Evolutionary conservation across 495 filamentous ascomycete genomes (phyloP).

Genomic region (Pseudoneurospora amorphoporcata): DNA sequence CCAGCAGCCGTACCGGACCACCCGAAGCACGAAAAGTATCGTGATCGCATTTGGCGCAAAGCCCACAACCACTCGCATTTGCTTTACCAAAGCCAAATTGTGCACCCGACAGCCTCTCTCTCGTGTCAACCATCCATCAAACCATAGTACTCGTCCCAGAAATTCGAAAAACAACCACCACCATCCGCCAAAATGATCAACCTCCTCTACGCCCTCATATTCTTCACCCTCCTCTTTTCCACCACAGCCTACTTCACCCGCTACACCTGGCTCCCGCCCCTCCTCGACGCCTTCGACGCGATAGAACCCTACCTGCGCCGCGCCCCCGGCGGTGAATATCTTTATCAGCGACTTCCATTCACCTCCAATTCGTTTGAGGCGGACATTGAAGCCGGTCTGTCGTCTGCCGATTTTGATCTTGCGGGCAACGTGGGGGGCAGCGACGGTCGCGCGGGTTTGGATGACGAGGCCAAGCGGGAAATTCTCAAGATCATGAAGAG

Average conservation of each 20-base stretch:
- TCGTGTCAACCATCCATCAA: not conserved
- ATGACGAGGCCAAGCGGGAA: conserved; percentile 66
- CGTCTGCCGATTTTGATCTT: conserved; percentile 72
- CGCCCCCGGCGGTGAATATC: conserved; percentile 47
- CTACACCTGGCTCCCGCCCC: conserved; percentile 55
- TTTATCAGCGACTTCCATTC: conserved; percentile 62
- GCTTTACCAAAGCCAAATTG: not conserved
- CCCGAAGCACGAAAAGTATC: not conserved
- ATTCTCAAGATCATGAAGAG: conserved; percentile 81
- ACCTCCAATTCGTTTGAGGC: conserved; percentile 47
- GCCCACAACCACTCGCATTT: not conserved
- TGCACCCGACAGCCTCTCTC: not conserved
- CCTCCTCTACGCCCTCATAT: conserved; percentile 63
- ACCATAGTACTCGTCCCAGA: not conserved
- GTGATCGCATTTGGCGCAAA: not conserved
- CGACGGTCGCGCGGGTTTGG: conserved; percentile 70
- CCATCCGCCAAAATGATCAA: conserved; percentile 43
- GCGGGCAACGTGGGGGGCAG: conserved; percentile 63
- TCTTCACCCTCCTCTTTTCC: conserved; percentile 49
- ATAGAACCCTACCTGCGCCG: conserved; percentile 6
- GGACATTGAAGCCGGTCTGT: conserved; percentile 80
- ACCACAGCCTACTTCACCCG: conserved; percentile 72
- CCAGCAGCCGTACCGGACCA: not conserved
- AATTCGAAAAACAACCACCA: not conserved
- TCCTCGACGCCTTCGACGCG: conserved; percentile 40